Evolutionary conservation across 2,329 filamentous ascomycete genomes (phyloP).

Genomic region (Paradendryphiella salina): DNA sequence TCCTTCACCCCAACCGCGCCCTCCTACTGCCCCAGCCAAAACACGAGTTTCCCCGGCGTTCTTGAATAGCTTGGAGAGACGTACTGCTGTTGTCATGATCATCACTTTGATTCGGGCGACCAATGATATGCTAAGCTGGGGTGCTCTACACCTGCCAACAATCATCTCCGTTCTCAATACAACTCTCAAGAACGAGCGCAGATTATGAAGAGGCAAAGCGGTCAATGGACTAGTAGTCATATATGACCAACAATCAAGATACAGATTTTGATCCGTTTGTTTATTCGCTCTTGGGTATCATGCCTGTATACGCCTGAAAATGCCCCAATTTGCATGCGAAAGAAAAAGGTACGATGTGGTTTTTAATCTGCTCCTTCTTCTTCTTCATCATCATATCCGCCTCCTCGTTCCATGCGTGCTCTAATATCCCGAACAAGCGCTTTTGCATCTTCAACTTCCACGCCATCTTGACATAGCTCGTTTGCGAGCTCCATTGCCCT

Average conservation of each 20-base stretch:
- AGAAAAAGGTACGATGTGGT: background rate
- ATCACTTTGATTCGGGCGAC: no score
- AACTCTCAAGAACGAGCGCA: no score
- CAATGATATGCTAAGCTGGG: no score
- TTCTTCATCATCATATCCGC: constrained; percentile 5
- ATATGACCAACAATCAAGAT: background rate
- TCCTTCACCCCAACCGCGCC: no score
- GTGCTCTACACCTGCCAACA: no score
- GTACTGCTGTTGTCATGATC: no score
- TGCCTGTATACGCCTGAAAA: constrained; percentile 15
- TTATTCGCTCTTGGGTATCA: constrained; percentile 13
- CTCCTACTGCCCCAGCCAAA: no score
- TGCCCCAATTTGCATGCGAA: background rate
- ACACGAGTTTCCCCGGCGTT: no score
- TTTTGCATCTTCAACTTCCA: constrained; percentile 96
- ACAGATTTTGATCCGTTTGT: background rate
- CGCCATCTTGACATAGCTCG: constrained; percentile 92
- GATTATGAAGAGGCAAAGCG: no score
- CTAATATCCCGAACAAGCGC: constrained; percentile 85
- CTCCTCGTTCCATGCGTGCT: constrained; percentile 65
- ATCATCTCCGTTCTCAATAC: no score
- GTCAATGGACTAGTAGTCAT: no score
- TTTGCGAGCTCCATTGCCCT: constrained; percentile 80
- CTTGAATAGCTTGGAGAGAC: no score
- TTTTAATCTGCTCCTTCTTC: constrained; percentile 15